Evolutionary conservation across 2,329 filamentous ascomycete genomes (phyloP).

Genomic region (Monascus ruber): DNA sequence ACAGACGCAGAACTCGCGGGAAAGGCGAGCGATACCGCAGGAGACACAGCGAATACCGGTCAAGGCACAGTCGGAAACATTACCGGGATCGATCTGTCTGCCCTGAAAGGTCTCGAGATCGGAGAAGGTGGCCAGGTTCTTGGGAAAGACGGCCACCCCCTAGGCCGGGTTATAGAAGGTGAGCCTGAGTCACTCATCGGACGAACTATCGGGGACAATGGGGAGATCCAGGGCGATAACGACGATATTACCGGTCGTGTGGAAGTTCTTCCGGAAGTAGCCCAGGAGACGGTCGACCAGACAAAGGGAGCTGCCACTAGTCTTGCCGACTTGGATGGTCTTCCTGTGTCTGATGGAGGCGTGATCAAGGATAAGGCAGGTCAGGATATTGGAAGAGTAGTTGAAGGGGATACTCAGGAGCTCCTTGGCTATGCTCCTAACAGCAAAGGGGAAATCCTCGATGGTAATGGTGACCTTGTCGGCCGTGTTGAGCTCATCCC

Average conservation of each 20-base stretch:
- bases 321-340: constrained; percentile 23
- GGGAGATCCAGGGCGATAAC: too few relatives aligned
- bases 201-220: constrained; percentile 24
- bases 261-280: not conserved
- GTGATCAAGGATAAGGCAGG: constrained; percentile 37
- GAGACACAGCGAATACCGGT: too few relatives aligned
- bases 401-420: constrained; percentile 31
- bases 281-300: constrained; percentile 3
- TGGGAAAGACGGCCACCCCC: constrained; percentile 21
- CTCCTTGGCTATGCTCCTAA: constrained; percentile 29
- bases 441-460: constrained; percentile 19
- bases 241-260: too few relatives aligned
- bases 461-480: constrained; percentile 23
- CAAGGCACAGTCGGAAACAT: too few relatives aligned
- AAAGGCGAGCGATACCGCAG: too few relatives aligned
- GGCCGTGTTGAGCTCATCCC: constrained; percentile 24
- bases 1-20: too few relatives aligned
- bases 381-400: constrained; percentile 26
- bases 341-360: constrained; percentile 42
- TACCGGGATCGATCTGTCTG: constrained; percentile 16
- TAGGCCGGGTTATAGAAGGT: constrained; percentile 31
- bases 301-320: constrained; percentile 22
- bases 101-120: constrained; percentile 29
- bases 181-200: constrained; percentile 31
- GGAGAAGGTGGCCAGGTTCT: constrained; percentile 26